phyloP scores from a whole-genome alignment of 2,329 filamentous ascomycete species.

The Phyllosticta citriasiana region DNA sequence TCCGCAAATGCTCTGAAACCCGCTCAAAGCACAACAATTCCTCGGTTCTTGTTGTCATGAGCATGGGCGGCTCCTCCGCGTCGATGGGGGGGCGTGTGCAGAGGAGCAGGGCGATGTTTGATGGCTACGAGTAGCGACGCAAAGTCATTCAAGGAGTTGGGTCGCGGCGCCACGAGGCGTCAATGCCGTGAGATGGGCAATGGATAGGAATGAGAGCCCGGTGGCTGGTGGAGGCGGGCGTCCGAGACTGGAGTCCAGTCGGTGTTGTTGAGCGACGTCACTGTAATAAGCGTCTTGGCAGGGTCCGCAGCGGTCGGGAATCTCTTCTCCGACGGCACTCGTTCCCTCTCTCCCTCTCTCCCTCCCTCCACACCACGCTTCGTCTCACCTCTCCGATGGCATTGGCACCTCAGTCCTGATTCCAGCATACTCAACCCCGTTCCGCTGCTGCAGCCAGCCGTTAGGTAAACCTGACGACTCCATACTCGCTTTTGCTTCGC shows the following conservation, averaged over 20 bases:
- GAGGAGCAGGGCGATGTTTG: not conserved
- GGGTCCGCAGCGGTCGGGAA: not conserved
- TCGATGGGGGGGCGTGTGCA: not conserved
- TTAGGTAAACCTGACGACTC: not conserved
- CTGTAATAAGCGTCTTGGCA: not conserved
- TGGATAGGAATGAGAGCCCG: not conserved
- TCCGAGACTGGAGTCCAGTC: not conserved
- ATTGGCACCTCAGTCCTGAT: not conserved
- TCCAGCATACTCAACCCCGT: not conserved
- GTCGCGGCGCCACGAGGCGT: not conserved
- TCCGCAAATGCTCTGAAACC: not conserved
- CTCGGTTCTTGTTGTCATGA: not conserved
- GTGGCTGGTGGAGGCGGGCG: too few species aligned
- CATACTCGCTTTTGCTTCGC: too few species aligned
- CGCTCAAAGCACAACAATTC: not conserved
- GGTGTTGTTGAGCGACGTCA: not conserved
- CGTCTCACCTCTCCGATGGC: not conserved
- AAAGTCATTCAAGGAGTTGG: not conserved
- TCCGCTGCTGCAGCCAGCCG: not conserved
- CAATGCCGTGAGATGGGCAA: not conserved
- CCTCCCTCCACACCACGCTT: not conserved
- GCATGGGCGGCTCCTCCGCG: not conserved
- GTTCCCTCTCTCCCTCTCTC: not conserved
- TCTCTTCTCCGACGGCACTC: not conserved
- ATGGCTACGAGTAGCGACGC: not conserved